Conservation (phyloP, 129 eudicot species). For the Logfia minima region DNA sequence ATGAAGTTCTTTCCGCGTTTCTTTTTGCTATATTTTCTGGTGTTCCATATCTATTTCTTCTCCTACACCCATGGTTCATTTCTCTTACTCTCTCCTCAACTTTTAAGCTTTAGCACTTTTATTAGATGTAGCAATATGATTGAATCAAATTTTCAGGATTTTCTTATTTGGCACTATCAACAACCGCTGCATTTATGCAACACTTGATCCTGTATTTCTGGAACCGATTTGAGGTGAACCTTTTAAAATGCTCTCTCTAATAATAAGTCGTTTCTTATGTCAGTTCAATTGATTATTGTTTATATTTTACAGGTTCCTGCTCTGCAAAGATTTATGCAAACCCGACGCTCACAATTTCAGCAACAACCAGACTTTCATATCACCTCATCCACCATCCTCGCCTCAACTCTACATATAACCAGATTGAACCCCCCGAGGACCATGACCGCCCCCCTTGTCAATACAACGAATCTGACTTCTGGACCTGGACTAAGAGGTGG, state of each 20-base stretch:
- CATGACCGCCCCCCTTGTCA: conserved; percentile 31
- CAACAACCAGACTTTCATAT: conserved; percentile 96
- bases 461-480: conserved; percentile 21
- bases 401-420: conserved; percentile 90
- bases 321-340: conserved; percentile 87
- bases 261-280: not conserved
- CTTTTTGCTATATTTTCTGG: conserved; percentile 88
- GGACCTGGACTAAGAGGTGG: conserved; percentile 41
- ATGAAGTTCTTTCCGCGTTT: conserved; percentile 99
- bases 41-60: conserved; percentile 95
- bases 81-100: conserved; percentile 17
- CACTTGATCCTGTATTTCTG: conserved; percentile 96
- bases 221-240: conserved; percentile 88
- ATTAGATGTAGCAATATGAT: conserved; percentile 19
- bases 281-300: not conserved
- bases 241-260: not conserved
- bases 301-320: conserved; percentile 76
- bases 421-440: conserved; percentile 68
- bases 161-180: conserved; percentile 87
- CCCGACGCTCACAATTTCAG: conserved; percentile 80
- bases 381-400: conserved; percentile 91
- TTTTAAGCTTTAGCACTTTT: not conserved
- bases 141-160: conserved; percentile 53
- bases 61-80: conserved; percentile 84
- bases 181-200: conserved; percentile 96